Evolutionary conservation across 345 rosid species (phyloP).

Genomic region (Heritiera littoralis): DNA sequence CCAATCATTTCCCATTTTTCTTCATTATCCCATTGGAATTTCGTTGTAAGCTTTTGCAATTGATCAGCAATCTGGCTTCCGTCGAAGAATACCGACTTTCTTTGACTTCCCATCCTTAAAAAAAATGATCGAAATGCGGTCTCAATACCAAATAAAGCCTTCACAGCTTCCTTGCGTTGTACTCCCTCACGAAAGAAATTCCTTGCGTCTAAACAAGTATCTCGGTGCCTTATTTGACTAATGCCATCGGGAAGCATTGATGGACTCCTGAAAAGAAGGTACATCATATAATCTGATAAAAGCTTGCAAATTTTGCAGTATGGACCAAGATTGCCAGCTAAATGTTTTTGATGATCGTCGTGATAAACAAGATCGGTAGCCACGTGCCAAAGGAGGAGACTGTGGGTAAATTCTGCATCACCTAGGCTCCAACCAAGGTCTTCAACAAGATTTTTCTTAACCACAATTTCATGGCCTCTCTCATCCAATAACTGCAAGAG

Average conservation of each 20-base stretch:
- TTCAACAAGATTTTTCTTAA: too few relatives aligned
- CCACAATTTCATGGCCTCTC: not conserved
- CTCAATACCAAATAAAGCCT: not conserved
- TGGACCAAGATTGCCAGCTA: not conserved
- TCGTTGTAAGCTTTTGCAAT: not conserved
- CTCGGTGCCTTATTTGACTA: not conserved
- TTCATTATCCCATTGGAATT: too few relatives aligned
- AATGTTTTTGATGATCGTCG: not conserved
- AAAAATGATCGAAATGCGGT: not conserved
- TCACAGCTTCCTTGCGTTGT: not conserved
- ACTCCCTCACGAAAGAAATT: not conserved
- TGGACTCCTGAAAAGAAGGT: not conserved
- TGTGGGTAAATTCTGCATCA: slow-evolving; percentile 18
- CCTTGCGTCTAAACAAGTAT: slow-evolving; percentile 8
- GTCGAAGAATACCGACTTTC: slow-evolving; percentile 16
- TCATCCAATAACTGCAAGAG: not conserved
- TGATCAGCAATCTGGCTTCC: not conserved
- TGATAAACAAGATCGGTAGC: slow-evolving; percentile 28
- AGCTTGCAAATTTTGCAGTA: slow-evolving; percentile 14
- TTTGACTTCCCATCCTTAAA: not conserved
- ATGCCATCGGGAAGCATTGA: slow-evolving; percentile 22
- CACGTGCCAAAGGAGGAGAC: slow-evolving; percentile 33
- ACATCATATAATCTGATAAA: not conserved
- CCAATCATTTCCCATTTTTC: slow-evolving; percentile 13
- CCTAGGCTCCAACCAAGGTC: not conserved